These are phyloP conservation scores for Scheffersomyces titani DNA, from an alignment of 1,139 yeast species.

Conservation along the genomic window DNA sequence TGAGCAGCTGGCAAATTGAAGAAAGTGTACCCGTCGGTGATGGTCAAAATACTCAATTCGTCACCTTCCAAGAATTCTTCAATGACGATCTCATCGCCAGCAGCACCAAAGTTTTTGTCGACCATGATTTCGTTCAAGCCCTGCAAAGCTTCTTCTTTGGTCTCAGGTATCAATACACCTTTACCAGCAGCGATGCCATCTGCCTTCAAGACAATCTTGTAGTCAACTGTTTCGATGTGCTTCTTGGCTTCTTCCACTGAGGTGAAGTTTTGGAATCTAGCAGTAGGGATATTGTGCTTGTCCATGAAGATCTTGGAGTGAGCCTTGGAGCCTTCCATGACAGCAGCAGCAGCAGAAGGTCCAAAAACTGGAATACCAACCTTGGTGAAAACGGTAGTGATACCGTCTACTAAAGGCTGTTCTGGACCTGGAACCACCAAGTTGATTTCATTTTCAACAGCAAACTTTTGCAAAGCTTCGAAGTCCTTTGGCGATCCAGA, in stretches of 20 bases:
- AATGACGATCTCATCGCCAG: constrained; percentile 95
- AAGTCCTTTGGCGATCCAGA: constrained; percentile 62
- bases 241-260: constrained; percentile 71
- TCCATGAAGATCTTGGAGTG: constrained; percentile 94
- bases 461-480: constrained; percentile 63
- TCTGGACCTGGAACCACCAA: constrained; percentile 99
- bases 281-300: constrained; percentile 90
- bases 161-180: constrained; percentile 91
- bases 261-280: constrained; percentile 80
- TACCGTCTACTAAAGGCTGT: constrained; percentile 96
- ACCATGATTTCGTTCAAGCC: constrained; percentile 92
- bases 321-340: constrained; percentile 96
- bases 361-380: constrained; percentile 97
- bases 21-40: constrained; percentile 92
- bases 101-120: constrained; percentile 82
- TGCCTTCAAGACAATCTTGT: constrained; percentile 90
- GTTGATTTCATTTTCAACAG: constrained; percentile 62
- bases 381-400: constrained; percentile 63
- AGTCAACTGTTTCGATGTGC: constrained; percentile 66
- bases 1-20: constrained; percentile 96
- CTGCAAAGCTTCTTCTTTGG: constrained; percentile 78
- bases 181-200: constrained; percentile 99
- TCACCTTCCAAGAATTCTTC: constrained; percentile 98
- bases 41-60: constrained; percentile 88
- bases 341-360: constrained; percentile 86